Conservation (phyloP, 306 rosid genomes). For the Prunus armeniaca region DNA sequence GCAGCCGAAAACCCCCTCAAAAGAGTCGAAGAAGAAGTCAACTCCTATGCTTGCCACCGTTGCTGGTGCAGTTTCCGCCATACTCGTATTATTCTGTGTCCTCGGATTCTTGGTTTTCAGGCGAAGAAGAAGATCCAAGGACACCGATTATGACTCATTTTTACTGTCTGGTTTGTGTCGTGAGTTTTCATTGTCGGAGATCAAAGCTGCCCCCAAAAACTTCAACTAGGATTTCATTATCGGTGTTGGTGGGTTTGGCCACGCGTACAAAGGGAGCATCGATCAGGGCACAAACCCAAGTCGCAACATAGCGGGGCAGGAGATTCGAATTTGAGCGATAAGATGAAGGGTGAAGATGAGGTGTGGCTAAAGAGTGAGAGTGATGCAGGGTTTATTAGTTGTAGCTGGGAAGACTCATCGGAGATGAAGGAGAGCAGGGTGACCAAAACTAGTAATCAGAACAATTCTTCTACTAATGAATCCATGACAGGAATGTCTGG, state of each 20-base stretch:
- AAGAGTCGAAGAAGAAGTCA: too few species aligned
- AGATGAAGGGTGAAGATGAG: background rate
- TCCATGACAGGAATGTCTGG: too few species aligned
- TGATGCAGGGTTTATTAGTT: background rate
- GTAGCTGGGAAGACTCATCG: background rate
- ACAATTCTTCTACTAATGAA: too few species aligned
- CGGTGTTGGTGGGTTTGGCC: slow-evolving; percentile 41
- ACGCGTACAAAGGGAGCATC: slow-evolving; percentile 36
- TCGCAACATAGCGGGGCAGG: slow-evolving; percentile 15
- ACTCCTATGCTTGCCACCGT: background rate
- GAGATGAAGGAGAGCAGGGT: background rate
- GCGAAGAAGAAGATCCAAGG: background rate
- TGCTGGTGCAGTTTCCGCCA: slow-evolving; percentile 3
- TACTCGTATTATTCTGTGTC: background rate
- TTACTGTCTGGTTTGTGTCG: slow-evolving; percentile 22
- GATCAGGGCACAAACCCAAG: background rate
- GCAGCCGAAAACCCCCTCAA: too few species aligned
- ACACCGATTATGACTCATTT: background rate
- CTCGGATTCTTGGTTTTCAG: background rate
- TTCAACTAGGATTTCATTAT: slow-evolving; percentile 21
- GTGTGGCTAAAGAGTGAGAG: too few species aligned
- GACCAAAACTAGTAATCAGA: background rate
- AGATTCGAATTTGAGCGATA: background rate
- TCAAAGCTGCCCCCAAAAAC: slow-evolving; percentile 29
- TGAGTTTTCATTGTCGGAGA: slow-evolving; percentile 24